These are phyloP conservation scores for Miscanthus lutarioriparius DNA, from an alignment of 176 grass and related monocot genomes.

Conservation along the genomic window DNA sequence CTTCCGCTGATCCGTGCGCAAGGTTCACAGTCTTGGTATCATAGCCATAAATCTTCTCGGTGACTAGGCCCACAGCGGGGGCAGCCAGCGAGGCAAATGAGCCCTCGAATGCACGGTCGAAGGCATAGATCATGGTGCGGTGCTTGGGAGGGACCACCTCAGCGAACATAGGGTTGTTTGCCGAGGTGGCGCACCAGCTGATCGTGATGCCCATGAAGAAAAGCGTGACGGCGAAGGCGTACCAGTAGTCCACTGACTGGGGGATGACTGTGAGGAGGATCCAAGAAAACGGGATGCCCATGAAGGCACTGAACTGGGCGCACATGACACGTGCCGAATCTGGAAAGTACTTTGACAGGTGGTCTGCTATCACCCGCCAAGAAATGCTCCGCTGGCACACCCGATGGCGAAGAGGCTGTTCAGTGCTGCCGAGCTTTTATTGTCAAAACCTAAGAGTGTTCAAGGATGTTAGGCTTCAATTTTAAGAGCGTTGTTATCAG, in stretches of 20 bases:
- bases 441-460: conserved; percentile 68
- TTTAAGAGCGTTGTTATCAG: neutral
- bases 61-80: conserved; percentile 67
- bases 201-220: conserved; percentile 83
- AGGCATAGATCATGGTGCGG: conserved; percentile 83
- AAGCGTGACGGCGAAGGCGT: conserved; percentile 52
- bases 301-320: conserved; percentile 93
- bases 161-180: conserved; percentile 93
- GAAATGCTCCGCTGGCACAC: conserved; percentile 67
- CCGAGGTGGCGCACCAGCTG: conserved; percentile 77
- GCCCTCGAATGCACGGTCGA: conserved; percentile 72
- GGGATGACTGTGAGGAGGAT: conserved; percentile 71
- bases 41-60: conserved; percentile 82
- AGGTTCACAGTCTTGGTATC: conserved; percentile 70
- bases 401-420: conserved; percentile 86
- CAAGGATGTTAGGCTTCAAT: neutral
- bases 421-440: conserved; percentile 70
- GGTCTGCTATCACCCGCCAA: conserved; percentile 81
- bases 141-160: conserved; percentile 80
- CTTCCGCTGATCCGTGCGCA: conserved; percentile 59
- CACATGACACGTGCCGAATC: conserved; percentile 83
- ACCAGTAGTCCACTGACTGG: conserved; percentile 67
- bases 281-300: conserved; percentile 90
- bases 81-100: conserved; percentile 76
- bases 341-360: conserved; percentile 55